Evolutionary conservation across 139 green algal species (phyloP), one percentile per base, ranked within the genome.

Genomic region (Chlorella sp.): DNA sequence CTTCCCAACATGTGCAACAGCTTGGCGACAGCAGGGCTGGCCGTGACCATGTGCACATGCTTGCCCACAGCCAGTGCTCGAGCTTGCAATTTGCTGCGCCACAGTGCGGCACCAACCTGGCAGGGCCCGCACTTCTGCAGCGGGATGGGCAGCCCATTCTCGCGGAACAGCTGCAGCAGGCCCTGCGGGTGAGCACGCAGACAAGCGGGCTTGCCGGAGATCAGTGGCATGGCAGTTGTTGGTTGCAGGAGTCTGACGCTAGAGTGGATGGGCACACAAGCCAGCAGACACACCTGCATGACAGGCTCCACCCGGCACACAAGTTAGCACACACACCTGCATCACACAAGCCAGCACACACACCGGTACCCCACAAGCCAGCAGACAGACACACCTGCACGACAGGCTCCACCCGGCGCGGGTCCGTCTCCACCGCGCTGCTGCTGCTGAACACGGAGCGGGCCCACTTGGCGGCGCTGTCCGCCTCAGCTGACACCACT

Each of bases 81-180:
- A n/a, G n/a, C n/a, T n/a, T n/a, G n/a, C n/a, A n/a, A 60, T 20
- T 24, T 3, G 13, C 46, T 54, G 46, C 11, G 8, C 46, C 7
- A 60, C 51, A 60, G 51, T 16, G 16, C 13, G 13, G 51, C 46
- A 54, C 8, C 46, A 7, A 60, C 51, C 51, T 60, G 48, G 68
- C 79, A 86, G 7, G 70, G 65, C 34, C 85, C 85, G 20, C 67
- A 76, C 30, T 84, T 79, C 32, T 67, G 38, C 81, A 89, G 77
- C 51, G 85, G 79, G 32, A 89, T 20, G 40, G 48, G 68, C 60
- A 89, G 43, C 6, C 85, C 85, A 40, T 68, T 74, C 41, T 82
- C 72, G 20, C 28, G 6, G 44, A 80, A 86, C 67, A 89, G 54
- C 54, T 85, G 64, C 34, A 74, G 40, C 65, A 89, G 76, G 54